Evolutionary conservation across 768 basidiomycete species (phyloP), one percentile per base, ranked within the genome.

Genomic region (Mycena polygramma): DNA sequence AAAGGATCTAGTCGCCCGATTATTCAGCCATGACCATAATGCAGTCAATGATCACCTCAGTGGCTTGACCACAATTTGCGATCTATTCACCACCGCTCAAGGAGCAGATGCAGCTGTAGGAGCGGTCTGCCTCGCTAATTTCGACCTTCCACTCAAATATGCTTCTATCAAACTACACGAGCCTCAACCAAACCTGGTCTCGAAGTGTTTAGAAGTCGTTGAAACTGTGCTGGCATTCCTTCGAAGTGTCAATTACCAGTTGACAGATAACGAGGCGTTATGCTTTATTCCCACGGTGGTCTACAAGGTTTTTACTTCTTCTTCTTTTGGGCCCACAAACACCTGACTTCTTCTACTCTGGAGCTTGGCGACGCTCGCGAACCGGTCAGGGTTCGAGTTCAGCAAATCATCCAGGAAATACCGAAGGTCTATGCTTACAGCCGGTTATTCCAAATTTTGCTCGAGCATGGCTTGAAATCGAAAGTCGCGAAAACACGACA

Each of bases 1-100:
- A 4, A 90, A 92, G 70, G 93, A 96, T 2, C 81, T 99, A 3
- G 79, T 93, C 15, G 80, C 88, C 7, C 89, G 89, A 36, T 84
- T 99, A 36, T 99, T 98, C 83, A 98, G 97, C 76, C 94, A 93
- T 69, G 98, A 98, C 75, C 98, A 98, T 79, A 94, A 93, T 73
- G 95, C 96, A 8, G 92, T 98, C 72, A 97, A 95, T 75, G 98
- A 99, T 78, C 91, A 94, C 75, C 87, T 97, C 62, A 83, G 85
- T n/a, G 97, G 94, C 8, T 80, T 99, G 61, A 83, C 87, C 8
- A 85, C 83, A 57, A 85, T 99, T 24, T 87, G 90, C 62, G 94
- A 97, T 2, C 92, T 95, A 77, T 96, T 91, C 80, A 79, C 88
- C 58, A 83, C 82, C 57, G 87, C 89, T 20, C 83, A 88, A 35